phyloP scores from a whole-genome alignment of 495 filamentous ascomycete genomes.

The Lasiosphaeria hispida region DNA sequence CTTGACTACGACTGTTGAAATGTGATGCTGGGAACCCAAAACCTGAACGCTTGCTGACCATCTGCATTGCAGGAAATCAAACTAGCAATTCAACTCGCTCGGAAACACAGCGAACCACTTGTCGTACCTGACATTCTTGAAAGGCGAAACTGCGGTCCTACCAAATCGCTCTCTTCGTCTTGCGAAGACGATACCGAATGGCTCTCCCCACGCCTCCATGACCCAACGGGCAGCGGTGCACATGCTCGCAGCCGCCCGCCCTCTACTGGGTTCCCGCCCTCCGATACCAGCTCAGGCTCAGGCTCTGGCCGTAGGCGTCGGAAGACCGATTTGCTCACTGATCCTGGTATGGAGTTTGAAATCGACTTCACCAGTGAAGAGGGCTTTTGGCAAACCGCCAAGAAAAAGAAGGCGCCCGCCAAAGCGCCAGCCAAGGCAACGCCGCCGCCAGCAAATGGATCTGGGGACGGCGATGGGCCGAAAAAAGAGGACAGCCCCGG shows the following conservation, averaged over 20 bases:
- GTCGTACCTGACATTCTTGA: conserved; percentile 20
- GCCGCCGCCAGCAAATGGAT: conserved; percentile 7
- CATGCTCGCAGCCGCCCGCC: conserved; percentile 15
- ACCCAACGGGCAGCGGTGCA: conserved; percentile 22
- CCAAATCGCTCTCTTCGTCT: background rate
- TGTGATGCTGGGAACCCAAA: too few relatives aligned
- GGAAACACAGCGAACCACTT: background rate
- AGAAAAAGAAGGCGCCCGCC: conserved; percentile 34
- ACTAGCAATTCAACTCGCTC: background rate
- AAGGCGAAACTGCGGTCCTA: conserved; percentile 14
- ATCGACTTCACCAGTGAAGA: conserved; percentile 48
- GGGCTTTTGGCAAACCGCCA: conserved; percentile 44
- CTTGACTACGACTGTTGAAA: background rate
- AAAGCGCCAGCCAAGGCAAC: conserved; percentile 14
- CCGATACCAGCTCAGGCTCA: background rate
- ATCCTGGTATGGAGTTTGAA: conserved; percentile 32
- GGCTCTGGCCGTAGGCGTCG: conserved; percentile 1
- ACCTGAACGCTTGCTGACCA: conserved; percentile 6
- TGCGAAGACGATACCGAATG: conserved; percentile 14
- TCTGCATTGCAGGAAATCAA: conserved; percentile 8
- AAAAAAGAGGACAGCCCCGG: conserved; percentile 43
- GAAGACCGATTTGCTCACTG: conserved; percentile 22
- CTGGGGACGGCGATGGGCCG: conserved; percentile 40
- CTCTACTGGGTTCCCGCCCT: background rate
- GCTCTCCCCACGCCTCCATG: conserved; percentile 1